Conservation (phyloP, 306 rosid genomes). For the Luffa acutangula region DNA sequence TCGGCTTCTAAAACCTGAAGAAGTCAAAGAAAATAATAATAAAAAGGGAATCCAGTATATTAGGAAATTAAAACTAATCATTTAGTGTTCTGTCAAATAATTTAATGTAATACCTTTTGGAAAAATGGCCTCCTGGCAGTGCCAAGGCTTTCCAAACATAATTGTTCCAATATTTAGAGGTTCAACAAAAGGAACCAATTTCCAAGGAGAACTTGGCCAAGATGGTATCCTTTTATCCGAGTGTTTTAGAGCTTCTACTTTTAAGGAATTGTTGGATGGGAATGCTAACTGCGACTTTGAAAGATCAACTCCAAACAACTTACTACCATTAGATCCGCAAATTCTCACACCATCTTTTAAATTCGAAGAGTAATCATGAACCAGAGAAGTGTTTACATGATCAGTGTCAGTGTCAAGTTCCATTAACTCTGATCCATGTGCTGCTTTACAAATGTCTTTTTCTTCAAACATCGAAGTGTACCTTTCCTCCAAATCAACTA, state of each 20-base stretch:
- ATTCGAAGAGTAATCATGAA: constrained; percentile 21
- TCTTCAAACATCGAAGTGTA: constrained; percentile 9
- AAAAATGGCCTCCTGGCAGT: constrained; percentile 52
- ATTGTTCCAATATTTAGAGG: constrained; percentile 50
- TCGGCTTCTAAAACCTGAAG: constrained; percentile 76
- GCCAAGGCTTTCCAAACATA: constrained; percentile 66
- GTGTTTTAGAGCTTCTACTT: constrained; percentile 4
- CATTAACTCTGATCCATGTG: constrained; percentile 18
- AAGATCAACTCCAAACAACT: constrained; percentile 37
- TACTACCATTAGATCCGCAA: constrained; percentile 24
- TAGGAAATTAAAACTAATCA: constrained; percentile 4
- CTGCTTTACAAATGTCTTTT: constrained; percentile 5
- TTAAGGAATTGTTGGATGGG: constrained; percentile 10
- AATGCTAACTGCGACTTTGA: constrained; percentile 16
- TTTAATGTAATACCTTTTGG: constrained; percentile 58
- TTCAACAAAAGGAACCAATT: constrained; percentile 31
- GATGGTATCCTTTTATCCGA: neutral
- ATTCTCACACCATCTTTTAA: constrained; percentile 20
- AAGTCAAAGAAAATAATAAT: neutral
- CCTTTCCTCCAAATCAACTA: constrained; percentile 24
- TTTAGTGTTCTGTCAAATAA: neutral
- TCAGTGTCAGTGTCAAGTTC: constrained; percentile 18
- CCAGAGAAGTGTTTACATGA: constrained; percentile 7
- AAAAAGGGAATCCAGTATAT: neutral
- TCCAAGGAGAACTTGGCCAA: neutral